Evolutionary conservation across 2,329 filamentous ascomycete species (phyloP).

Genomic region (Juglanconis sp.): DNA sequence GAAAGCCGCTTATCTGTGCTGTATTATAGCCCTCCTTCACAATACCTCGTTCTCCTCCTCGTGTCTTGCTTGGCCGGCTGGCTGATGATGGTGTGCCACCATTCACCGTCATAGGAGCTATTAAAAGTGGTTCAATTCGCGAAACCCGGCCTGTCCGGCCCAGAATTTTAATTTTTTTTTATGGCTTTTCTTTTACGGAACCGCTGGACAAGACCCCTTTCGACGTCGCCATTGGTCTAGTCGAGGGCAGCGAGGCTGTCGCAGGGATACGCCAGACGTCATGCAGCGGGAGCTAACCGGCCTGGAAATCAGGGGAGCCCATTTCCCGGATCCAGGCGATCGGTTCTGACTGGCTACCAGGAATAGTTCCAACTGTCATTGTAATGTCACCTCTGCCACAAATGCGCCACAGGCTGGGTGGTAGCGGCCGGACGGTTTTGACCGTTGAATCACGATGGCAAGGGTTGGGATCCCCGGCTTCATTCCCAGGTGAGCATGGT

Average conservation of each 20-base stretch:
- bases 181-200: not conserved
- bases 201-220: not conserved
- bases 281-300: not conserved
- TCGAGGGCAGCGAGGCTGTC: not conserved
- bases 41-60: not conserved
- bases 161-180: not conserved
- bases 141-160: not conserved
- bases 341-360: not conserved
- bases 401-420: not conserved
- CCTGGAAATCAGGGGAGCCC: not conserved
- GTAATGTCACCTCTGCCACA: no score
- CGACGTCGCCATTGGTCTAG: not conserved
- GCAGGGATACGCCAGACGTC: not conserved
- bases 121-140: not conserved
- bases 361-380: not conserved
- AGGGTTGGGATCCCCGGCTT: no score
- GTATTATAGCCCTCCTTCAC: not conserved
- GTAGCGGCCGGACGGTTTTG: not conserved
- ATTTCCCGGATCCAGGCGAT: not conserved
- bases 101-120: not conserved
- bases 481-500: no score
- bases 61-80: not conserved
- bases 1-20: not conserved
- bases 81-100: not conserved
- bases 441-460: not conserved